These are phyloP conservation scores for Chimonanthus praecox DNA, from an alignment of 164 flowering plant genomes.

Conservation along the genomic window DNA sequence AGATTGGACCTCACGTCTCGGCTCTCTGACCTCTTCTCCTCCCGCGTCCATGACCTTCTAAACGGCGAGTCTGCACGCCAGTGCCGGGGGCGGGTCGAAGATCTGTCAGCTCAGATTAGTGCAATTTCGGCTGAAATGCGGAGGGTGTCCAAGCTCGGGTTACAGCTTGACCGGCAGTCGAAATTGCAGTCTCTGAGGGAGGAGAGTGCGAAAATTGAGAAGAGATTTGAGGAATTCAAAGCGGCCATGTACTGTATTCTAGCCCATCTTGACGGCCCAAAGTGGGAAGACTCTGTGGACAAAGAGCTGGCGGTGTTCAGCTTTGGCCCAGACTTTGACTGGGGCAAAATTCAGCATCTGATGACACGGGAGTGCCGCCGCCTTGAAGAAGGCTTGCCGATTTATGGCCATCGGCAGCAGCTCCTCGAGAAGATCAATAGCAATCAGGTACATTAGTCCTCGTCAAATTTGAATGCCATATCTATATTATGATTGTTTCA, in stretches of 20 bases:
- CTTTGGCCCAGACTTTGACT: slow-evolving; percentile 23
- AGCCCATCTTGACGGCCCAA: slow-evolving; percentile 29
- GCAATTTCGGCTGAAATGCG: slow-evolving; percentile 9
- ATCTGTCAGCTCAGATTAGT: slow-evolving; percentile 23
- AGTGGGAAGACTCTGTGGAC: slow-evolving; percentile 1
- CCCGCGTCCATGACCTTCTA: slow-evolving; percentile 16
- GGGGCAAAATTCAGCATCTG: slow-evolving; percentile 43
- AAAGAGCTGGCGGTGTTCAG: slow-evolving; percentile 25
- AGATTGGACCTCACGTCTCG: slow-evolving; percentile 40
- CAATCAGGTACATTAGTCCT: slow-evolving; percentile 42
- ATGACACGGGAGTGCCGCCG: slow-evolving; percentile 58
- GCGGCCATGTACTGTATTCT: slow-evolving; percentile 46
- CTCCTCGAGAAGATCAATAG: slow-evolving; percentile 35
- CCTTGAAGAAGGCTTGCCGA: slow-evolving; percentile 65
- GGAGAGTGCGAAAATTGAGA: slow-evolving; percentile 38
- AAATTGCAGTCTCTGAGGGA: slow-evolving; percentile 26
- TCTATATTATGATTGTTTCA: too few species aligned
- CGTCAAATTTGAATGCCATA: too few species aligned
- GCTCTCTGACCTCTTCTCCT: slow-evolving; percentile 35
- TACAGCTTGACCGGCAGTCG: slow-evolving; percentile 4
- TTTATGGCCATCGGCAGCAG: slow-evolving; percentile 45
- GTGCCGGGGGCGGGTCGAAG: slow-evolving; percentile 29
- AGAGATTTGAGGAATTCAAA: slow-evolving; percentile 53
- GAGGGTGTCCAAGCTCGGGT: background rate
- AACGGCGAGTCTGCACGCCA: slow-evolving; percentile 28